phyloP scores from a whole-genome alignment of 805 yeast species.

The Candida yuanshanica region DNA sequence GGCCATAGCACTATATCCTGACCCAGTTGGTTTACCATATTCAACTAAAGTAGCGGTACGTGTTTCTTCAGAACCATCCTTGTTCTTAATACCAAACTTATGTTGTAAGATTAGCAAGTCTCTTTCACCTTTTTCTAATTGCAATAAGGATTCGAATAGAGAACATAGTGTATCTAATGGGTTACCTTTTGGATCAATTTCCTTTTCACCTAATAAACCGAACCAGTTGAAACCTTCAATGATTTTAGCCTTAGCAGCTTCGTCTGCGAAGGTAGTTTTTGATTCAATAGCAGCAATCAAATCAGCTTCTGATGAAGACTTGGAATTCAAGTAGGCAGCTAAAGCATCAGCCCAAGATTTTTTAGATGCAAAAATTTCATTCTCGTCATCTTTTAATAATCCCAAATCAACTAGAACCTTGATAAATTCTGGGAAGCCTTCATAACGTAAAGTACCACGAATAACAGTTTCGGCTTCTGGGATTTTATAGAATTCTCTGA shows the following conservation, averaged over 20 bases:
- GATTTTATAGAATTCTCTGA: slow-evolving; percentile 84
- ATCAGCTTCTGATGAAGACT: slow-evolving; percentile 65
- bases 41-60: slow-evolving; percentile 95
- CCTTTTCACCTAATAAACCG: slow-evolving; percentile 76
- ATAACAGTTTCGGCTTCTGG: slow-evolving; percentile 97
- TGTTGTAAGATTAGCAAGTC: slow-evolving; percentile 94
- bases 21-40: slow-evolving; percentile 76
- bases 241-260: slow-evolving; percentile 80
- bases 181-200: slow-evolving; percentile 84
- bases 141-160: slow-evolving; percentile 91
- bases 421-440: slow-evolving; percentile 97
- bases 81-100: slow-evolving; percentile 96
- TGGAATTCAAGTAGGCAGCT: slow-evolving; percentile 67
- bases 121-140: slow-evolving; percentile 91
- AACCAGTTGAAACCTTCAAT: slow-evolving; percentile 89
- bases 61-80: slow-evolving; percentile 82
- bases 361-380: slow-evolving; percentile 49
- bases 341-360: slow-evolving; percentile 88
- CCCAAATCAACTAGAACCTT: slow-evolving; percentile 94
- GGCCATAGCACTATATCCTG: slow-evolving; percentile 97
- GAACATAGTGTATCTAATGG: slow-evolving; percentile 97
- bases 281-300: slow-evolving; percentile 68
- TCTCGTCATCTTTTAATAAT: slow-evolving; percentile 73
- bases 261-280: slow-evolving; percentile 75
- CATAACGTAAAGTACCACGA: slow-evolving; percentile 96